Percentiles rank a stretch among this genome's conserved stretches.
These are phyloP conservation scores for Piromyces sp. DNA, from an alignment of 192 early-diverging fungal species.

Conservation along the genomic window DNA sequence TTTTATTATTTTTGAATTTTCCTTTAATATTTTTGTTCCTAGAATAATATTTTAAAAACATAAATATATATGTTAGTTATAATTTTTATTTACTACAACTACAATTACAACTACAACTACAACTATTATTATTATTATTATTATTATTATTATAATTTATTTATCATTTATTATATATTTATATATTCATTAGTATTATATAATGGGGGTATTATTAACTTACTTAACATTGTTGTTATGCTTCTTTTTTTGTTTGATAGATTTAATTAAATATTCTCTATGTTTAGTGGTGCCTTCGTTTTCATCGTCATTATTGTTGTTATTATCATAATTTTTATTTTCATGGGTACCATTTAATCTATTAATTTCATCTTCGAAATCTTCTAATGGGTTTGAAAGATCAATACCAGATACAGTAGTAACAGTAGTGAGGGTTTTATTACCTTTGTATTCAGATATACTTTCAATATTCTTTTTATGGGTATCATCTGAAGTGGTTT, in stretches of 20 bases:
- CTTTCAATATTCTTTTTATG: background rate
- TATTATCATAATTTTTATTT: background rate
- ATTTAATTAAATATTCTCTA: background rate
- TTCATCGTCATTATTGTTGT: background rate
- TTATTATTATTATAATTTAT: too few relatives aligned
- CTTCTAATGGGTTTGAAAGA: background rate
- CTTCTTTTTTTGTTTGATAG: background rate
- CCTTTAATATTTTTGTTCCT: too few relatives aligned
- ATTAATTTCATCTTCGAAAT: background rate
- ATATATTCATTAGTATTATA: too few relatives aligned
- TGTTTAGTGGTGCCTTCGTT: background rate
- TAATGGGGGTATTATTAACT: background rate
- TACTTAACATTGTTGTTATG: background rate
- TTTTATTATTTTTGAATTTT: too few relatives aligned
- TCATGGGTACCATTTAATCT: too few relatives aligned
- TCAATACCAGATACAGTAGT: background rate
- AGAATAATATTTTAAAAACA: too few relatives aligned
- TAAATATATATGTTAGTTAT: too few relatives aligned
- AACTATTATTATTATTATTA: too few relatives aligned
- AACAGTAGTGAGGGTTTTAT: background rate
- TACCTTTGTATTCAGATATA: background rate
- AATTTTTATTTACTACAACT: too few relatives aligned
- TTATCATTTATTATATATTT: too few relatives aligned
- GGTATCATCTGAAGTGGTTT: background rate
- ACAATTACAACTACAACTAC: too few relatives aligned